Evolutionary conservation across 331 rosid species (phyloP).

Genomic region (Rosa hybrid): DNA sequence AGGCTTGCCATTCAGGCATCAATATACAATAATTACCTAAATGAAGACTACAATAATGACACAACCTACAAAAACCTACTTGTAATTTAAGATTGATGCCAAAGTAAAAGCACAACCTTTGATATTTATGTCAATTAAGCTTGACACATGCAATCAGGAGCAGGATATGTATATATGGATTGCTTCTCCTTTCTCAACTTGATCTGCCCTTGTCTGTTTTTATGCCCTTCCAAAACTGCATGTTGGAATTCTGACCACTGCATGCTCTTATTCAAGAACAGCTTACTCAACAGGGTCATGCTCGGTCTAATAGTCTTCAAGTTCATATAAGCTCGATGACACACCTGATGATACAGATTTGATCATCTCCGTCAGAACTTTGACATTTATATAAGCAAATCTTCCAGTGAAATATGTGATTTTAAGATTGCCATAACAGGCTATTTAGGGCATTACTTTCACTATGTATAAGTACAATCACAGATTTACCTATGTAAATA

Average conservation of each 20-base stretch:
- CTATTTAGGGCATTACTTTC: background rate
- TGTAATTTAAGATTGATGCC: background rate
- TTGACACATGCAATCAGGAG: conserved; percentile 52
- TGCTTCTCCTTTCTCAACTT: conserved; percentile 45
- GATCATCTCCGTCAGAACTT: background rate
- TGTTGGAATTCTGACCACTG: conserved; percentile 46
- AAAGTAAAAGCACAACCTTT: background rate
- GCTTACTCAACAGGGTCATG: conserved; percentile 44
- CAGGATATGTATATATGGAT: conserved; percentile 55
- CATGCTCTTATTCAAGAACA: conserved; percentile 41
- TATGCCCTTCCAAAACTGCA: conserved; percentile 40
- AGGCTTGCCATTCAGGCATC: background rate
- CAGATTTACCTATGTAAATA: background rate
- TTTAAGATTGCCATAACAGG: background rate
- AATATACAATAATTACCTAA: conserved; percentile 8
- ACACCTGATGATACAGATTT: conserved; percentile 28
- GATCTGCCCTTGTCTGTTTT: conserved; percentile 49
- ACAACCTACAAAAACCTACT: background rate
- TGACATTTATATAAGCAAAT: background rate
- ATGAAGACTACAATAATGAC: conserved; percentile 8
- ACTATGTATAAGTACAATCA: background rate
- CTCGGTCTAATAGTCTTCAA: conserved; percentile 52
- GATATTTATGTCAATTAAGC: conserved; percentile 8
- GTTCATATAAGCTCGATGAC: conserved; percentile 47
- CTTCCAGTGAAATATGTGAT: background rate